Evolutionary conservation across 208 protist genomes (phyloP), one percentile per base, ranked within the genome.

Genomic region (Acanthamoeba triangularis): DNA sequence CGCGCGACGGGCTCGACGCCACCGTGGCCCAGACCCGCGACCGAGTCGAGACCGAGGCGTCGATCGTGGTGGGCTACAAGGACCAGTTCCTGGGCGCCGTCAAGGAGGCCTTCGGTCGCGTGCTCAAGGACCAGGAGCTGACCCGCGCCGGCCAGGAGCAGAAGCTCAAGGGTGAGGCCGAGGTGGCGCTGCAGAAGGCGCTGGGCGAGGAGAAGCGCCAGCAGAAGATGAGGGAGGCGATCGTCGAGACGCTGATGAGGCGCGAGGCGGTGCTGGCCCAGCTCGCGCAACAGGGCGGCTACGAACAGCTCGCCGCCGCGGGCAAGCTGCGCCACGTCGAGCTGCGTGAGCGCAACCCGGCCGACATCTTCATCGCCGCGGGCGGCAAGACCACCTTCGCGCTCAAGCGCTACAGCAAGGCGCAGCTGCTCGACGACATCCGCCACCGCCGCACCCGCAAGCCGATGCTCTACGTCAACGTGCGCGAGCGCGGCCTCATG

Each of bases 31-130:
- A 80, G 72, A 41, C 35, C 35, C 47, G 49, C 35, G 72, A 47
- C 35, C 47, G 49, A 35, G 41, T 80, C 35, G 72, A 80, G 72
- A 47, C 72, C 72, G 72, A 80, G 72, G 72, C 72, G 8, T 80
- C 72, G 1, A 49, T 49, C 72, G 72, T 80, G 7, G 35, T 80
- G 25, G 72, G 72, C 72, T 80, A 80, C 72, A 80, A 41, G 72
- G 82, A 90, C 82, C 44, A 90, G 52, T 65, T 90, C 82, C 52
- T 65, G n/a, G 82, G 82, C 18, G 44, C 33, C 25, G 49, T 90
- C 44, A 90, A 54, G 82, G 52, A 90, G 33, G 52, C 82, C n/a
- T 44, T 65, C 10, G 82, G 82, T 3, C 44, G 33, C 52, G 54
- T 90, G 20, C 54, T 90, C 54, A 65, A 41, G n/a, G 82, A 90